Base-by-base conservation (phyloP, 805 yeast species). In the Lipomyces chichibuensis region DNA sequence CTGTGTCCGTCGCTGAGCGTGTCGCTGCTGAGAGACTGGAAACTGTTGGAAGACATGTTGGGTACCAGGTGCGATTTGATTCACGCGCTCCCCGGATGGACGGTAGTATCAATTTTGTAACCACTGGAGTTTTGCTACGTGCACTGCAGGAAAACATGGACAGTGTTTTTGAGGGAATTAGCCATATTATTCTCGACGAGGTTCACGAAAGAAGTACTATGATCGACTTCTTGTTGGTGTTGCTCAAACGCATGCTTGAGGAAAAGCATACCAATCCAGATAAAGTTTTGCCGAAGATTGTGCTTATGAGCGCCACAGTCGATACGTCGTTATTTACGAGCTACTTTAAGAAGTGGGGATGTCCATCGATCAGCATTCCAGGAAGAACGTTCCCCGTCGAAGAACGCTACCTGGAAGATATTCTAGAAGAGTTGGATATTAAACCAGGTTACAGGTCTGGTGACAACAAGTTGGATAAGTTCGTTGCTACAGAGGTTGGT, bases 301-400 rank as follows among this genome's bases (percentile, higher is more conserved):
- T 94, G 7, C 82, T 95, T 60, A 94, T 95, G 98, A 90, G 70
- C 58, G 70, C 70, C 3, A 94, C 98, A 0, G 93, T 94, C 55
- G 90, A 91, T 74, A 84, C 88, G 0, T 82, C 82, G 9, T 81
- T 85, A 35, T 94, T 92, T 78, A 80, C 84, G 62, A 80, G 82
- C 20, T 94, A 89, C 74, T 94, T 94, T 75, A 78, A 37, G 39
- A 2, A 46, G 11, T 49, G 17, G 32, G 49, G 25, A 11, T 76
- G 86, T 23, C 87, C 88, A 17, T 90, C 88, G 67, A 83, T 89
- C 52, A 97, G 92, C 75, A 92, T 94, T 67, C 91, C 89, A 71
- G 99, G 99, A 0, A 82, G 98, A 71, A 94, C 98, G 0, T 95
- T 90, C 77, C 98, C 99, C 0, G 96, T 94, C 39, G 75, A 85